Percentiles rank a stretch among this genome's conserved stretches.
Conservation (phyloP, 1,139 yeast genomes). For the Wickerhamiella infanticola region DNA sequence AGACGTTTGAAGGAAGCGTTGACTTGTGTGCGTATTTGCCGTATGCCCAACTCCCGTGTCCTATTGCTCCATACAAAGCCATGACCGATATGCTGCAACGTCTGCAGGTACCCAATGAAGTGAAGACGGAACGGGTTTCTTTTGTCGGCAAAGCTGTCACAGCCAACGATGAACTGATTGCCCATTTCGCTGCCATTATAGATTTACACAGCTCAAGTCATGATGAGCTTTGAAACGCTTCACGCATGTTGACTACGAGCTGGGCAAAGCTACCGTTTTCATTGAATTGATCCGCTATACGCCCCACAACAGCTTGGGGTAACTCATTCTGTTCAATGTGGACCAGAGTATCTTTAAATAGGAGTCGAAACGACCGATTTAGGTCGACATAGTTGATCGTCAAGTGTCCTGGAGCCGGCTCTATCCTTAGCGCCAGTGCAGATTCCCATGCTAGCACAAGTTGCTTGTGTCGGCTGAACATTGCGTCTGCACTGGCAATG, state of each 20-base stretch:
- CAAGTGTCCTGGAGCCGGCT: background rate
- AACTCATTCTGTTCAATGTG: background rate
- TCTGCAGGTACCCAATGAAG: constrained; percentile 19
- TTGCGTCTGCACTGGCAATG: background rate
- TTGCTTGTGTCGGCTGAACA: background rate
- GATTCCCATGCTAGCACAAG: background rate
- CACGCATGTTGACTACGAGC: background rate
- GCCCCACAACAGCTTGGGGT: background rate
- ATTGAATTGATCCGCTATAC: background rate
- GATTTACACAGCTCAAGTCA: constrained; percentile 11
- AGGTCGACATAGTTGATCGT: background rate
- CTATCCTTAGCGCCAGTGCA: background rate
- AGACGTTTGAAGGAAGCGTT: constrained; percentile 15
- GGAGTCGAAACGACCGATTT: background rate
- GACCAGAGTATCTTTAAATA: background rate
- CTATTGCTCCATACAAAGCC: constrained; percentile 12
- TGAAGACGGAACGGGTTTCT: constrained; percentile 17
- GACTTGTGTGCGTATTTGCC: constrained; percentile 18
- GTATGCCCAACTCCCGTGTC: constrained; percentile 19
- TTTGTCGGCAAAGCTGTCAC: constrained; percentile 15
- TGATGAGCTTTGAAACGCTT: background rate
- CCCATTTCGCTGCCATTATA: constrained; percentile 18
- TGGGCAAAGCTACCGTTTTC: background rate
- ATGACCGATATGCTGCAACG: constrained; percentile 12
- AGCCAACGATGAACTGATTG: constrained; percentile 13